phyloP scores from a whole-genome alignment of 495 filamentous ascomycete species.

The Letharia lupina region DNA sequence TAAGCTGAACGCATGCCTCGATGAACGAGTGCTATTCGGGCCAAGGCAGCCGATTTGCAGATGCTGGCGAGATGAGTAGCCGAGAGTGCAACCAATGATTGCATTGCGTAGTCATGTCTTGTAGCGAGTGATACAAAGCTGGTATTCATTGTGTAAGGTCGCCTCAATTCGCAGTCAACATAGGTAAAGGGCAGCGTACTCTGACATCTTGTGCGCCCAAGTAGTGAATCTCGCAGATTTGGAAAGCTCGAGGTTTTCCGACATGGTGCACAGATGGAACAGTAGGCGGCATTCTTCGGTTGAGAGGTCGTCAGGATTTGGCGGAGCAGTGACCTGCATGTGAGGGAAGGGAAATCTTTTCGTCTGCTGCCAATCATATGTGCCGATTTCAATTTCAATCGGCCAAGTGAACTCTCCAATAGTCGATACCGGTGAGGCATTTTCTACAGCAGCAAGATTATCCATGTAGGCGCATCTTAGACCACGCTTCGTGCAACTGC shows the following conservation, averaged over 20 bases:
- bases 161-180: neutral
- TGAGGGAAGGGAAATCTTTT: neutral
- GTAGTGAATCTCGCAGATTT: neutral
- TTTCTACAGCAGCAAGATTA: neutral
- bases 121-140: neutral
- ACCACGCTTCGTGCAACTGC: conserved; percentile 1
- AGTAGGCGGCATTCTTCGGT: conserved; percentile 6
- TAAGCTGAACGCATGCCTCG: conserved; percentile 1
- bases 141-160: neutral
- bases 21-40: neutral
- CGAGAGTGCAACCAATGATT: neutral
- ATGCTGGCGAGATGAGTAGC: conserved; percentile 1
- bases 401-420: neutral
- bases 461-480: conserved; percentile 5
- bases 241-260: neutral
- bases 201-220: neutral
- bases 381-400: neutral
- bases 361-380: neutral
- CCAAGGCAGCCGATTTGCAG: neutral
- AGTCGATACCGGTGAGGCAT: neutral
- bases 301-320: neutral
- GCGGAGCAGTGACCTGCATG: neutral
- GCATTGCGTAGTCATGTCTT: neutral
- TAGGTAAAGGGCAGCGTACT: neutral
- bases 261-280: neutral